These are phyloP conservation scores for Biscogniauxia mediterranea DNA, from an alignment of 2,329 filamentous ascomycete species.

Conservation along the genomic window DNA sequence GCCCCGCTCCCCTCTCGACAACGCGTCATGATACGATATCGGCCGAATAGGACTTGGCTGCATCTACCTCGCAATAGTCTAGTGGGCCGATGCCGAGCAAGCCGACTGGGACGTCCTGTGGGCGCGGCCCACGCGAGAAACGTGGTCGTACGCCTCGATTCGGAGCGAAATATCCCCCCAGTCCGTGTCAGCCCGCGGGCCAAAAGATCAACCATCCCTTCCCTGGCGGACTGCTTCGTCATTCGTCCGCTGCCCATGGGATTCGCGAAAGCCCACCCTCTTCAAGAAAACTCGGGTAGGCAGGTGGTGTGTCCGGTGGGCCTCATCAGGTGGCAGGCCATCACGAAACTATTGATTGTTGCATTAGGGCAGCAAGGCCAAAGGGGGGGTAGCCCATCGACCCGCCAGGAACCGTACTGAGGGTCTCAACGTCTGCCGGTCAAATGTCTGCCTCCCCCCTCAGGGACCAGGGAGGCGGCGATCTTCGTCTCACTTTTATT, in stretches of 20 bases:
- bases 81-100: constrained; percentile 5
- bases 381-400: constrained; percentile 19
- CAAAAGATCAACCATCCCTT: not conserved
- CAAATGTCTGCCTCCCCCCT: not conserved
- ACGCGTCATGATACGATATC: constrained; percentile 23
- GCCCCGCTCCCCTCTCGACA: not conserved
- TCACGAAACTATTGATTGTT: constrained; percentile 25
- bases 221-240: constrained; percentile 1
- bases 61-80: constrained; percentile 7
- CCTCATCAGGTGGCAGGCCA: constrained; percentile 18
- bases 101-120: constrained; percentile 7
- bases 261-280: constrained; percentile 24
- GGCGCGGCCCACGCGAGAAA: constrained; percentile 22
- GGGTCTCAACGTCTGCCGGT: constrained; percentile 9
- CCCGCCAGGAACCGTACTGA: constrained; percentile 20
- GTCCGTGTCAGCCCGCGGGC: not conserved
- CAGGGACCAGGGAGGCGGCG: not conserved
- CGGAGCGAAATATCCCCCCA: not conserved
- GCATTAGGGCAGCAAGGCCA: constrained; percentile 23
- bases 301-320: constrained; percentile 21
- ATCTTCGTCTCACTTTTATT: not conserved
- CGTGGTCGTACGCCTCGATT: constrained; percentile 21
- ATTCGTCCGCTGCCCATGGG: constrained; percentile 18
- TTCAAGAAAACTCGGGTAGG: constrained; percentile 16
- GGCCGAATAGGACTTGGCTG: constrained; percentile 22